Percentiles rank a stretch among this genome's conserved stretches.
These are phyloP conservation scores for Leucosporidium creatinivorum DNA, from an alignment of 768 basidiomycete genomes.

Conservation along the genomic window DNA sequence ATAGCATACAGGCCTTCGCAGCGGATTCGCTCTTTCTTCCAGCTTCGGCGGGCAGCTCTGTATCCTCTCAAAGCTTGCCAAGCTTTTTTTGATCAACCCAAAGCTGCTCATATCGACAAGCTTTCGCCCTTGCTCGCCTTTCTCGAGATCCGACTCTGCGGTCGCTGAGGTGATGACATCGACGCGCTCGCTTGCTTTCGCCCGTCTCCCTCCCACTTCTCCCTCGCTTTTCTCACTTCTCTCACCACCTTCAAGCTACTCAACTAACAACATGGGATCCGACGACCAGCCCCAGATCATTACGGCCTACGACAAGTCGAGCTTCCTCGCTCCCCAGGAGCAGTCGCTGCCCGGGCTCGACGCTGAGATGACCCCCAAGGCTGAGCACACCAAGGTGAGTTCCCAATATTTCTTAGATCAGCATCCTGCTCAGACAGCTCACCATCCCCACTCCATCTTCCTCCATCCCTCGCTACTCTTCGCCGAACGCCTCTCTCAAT, in stretches of 20 bases:
- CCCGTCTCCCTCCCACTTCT: background rate
- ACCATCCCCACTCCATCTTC: background rate
- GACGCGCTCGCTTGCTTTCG: background rate
- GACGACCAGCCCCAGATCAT: conserved; percentile 1
- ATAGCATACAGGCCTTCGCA: too few species aligned
- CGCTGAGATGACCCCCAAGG: conserved; percentile 47
- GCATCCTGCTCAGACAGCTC: too few species aligned
- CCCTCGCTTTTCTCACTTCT: background rate
- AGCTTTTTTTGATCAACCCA: too few species aligned
- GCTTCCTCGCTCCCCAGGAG: background rate
- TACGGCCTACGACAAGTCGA: conserved; percentile 20
- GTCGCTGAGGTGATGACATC: too few species aligned
- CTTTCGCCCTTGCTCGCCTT: too few species aligned
- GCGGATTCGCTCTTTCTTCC: too few species aligned
- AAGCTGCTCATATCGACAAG: too few species aligned
- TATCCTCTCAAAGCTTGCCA: too few species aligned
- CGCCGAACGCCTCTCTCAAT: too few species aligned
- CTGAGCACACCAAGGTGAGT: conserved; percentile 34
- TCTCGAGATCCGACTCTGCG: too few species aligned
- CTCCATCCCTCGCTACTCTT: conserved; percentile 26
- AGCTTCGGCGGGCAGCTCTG: too few species aligned
- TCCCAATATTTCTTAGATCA: background rate
- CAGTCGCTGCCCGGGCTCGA: conserved; percentile 48
- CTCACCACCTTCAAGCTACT: background rate
- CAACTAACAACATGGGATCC: background rate